Evolutionary conservation across 306 rosid species (phyloP), one percentile per base, ranked within the genome.

Genomic region (Vigna trinervia): DNA sequence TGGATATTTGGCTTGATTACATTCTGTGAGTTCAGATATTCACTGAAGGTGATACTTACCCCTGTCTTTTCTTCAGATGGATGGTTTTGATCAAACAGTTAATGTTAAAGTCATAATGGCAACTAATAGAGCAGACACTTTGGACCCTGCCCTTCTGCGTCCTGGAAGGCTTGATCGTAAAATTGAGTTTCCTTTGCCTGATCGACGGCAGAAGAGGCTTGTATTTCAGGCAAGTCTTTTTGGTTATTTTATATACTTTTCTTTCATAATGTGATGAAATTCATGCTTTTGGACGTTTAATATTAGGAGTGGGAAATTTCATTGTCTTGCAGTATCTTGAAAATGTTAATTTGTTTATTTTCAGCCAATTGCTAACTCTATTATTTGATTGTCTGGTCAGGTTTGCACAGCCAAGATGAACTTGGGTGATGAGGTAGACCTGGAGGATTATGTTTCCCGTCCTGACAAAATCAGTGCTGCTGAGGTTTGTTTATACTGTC

Each of bases 391-490:
- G 28, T 17, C 56, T 78, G 7, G 38, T 32, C 88, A 96, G 99
- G 99, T 96, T 71, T 96, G 98, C 89, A 96, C 99, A 0, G 96
- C 99, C 39, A 96, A 96, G 80, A 96, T 96, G 99, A 96, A 96
- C 84, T 87, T 96, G 80, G 15, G 99, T 81, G 99, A 96, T 56
- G 99, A 96, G 83, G 99, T 96, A 17, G 99, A 96, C 76, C 82
- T 96, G 75, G 99, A 96, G 81, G 99, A 96, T 80, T 96, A 96
- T 82, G 99, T 96, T 81, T 96, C 99, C 62, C 96, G 99, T 66
- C 99, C 99, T 39, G 99, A 96, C 82, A 96, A 92, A 89, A 96
- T 96, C 69, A 96, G 99, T 80, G 99, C 99, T 65, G 99, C 99
- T 62, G 99, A 96, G 99, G 99, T 96, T 83, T 77, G 97, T 89